Percentiles rank a stretch among this genome's conserved stretches.
These are phyloP conservation scores for Entomortierella beljakovae DNA, from an alignment of 192 early-diverging fungal genomes.

Conservation along the genomic window DNA sequence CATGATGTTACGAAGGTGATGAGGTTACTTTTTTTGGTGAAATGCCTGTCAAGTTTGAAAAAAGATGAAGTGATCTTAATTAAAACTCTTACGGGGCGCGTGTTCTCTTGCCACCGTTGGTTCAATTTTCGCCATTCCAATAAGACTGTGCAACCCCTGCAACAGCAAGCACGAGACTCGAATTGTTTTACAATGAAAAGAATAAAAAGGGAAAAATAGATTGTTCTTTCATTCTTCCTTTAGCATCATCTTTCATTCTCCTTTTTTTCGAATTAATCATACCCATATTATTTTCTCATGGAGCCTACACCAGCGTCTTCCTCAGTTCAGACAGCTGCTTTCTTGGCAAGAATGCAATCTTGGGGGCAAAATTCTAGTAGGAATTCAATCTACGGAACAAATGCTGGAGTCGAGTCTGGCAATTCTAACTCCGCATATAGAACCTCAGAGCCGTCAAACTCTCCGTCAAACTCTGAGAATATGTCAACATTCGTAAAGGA, in stretches of 20 bases:
- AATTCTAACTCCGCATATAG: not conserved
- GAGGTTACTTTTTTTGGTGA: too few species aligned
- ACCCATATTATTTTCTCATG: slow-evolving; percentile 3
- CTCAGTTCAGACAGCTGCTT: slow-evolving; percentile 15
- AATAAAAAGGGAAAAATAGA: not conserved
- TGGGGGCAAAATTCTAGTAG: not conserved
- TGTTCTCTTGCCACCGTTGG: too few species aligned
- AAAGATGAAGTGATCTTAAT: not conserved
- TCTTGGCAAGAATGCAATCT: slow-evolving; percentile 13
- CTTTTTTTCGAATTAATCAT: not conserved
- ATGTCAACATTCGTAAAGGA: slow-evolving; percentile 25
- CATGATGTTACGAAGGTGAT: too few species aligned
- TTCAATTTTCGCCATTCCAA: too few species aligned
- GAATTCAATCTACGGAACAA: not conserved
- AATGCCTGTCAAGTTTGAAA: too few species aligned
- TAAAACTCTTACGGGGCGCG: not conserved
- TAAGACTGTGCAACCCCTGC: not conserved
- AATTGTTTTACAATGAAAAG: too few species aligned
- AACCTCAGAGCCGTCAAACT: not conserved
- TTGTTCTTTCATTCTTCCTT: not conserved
- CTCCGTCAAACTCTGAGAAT: not conserved
- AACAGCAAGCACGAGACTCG: not conserved
- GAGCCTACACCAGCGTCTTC: slow-evolving; percentile 19
- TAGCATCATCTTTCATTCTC: not conserved
- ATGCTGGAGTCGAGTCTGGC: not conserved